Conservation (phyloP, 2,329 filamentous ascomycete species). For the Trichoderma gracile region DNA sequence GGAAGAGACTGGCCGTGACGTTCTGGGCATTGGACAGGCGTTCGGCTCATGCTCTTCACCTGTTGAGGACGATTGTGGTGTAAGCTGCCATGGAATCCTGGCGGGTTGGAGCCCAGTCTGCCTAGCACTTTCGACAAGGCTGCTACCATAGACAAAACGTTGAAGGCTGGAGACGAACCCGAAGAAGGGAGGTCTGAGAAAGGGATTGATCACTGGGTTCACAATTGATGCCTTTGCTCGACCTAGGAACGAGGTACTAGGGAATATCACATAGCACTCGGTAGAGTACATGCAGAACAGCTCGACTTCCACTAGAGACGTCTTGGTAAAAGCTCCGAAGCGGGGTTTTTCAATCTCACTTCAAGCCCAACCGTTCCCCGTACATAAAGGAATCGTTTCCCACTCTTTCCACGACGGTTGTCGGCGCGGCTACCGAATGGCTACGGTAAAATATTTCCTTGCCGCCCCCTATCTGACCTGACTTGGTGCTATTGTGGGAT, state of each 20-base stretch:
- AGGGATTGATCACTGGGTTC: background rate
- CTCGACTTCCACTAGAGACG: background rate
- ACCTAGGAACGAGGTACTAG: no score
- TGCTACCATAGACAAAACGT: background rate
- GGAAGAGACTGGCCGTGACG: background rate
- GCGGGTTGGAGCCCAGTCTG: no score
- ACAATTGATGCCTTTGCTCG: background rate
- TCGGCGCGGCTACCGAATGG: background rate
- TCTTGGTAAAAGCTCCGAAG: constrained; percentile 10
- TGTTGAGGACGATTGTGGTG: background rate
- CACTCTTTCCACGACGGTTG: constrained; percentile 7
- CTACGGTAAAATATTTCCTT: background rate
- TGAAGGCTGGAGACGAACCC: background rate
- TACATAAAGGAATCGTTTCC: constrained; percentile 16
- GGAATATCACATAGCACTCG: background rate
- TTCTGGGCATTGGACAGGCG: background rate
- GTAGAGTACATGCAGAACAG: background rate
- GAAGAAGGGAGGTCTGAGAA: background rate
- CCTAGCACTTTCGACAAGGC: background rate
- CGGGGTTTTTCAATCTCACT: background rate
- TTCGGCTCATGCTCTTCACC: background rate
- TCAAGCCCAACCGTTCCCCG: background rate
- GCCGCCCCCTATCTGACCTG: background rate
- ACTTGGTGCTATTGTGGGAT: background rate
- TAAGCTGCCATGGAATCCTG: background rate